These are phyloP conservation scores for Exophiala mesophila DNA, from an alignment of 2,329 filamentous ascomycete species.

Conservation along the genomic window DNA sequence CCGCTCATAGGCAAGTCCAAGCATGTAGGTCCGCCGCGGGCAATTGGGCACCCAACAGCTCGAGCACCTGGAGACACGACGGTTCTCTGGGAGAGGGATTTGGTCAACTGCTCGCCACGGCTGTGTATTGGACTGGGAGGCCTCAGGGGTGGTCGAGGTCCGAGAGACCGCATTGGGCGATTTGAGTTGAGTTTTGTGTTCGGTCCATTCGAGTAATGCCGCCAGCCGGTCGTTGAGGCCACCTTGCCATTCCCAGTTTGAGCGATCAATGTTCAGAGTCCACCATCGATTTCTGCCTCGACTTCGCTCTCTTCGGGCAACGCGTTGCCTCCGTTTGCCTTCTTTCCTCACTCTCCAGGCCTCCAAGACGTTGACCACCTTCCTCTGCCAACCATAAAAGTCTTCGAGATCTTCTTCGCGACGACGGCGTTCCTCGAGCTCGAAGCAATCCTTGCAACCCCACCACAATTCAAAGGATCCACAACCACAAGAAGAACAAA, in stretches of 20 bases:
- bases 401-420: conserved; percentile 12
- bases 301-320: conserved; percentile 3
- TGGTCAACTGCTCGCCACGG: conserved; percentile 16
- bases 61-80: conserved; percentile 15
- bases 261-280: neutral
- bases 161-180: neutral
- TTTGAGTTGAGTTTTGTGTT: conserved; percentile 5
- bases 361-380: conserved; percentile 22
- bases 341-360: conserved; percentile 18
- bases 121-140: neutral
- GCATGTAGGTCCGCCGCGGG: conserved; percentile 10
- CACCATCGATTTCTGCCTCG: neutral
- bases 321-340: conserved; percentile 5
- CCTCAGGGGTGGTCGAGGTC: neutral
- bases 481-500: conserved; percentile 18
- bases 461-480: conserved; percentile 19
- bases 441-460: conserved; percentile 21
- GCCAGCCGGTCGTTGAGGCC: conserved; percentile 11
- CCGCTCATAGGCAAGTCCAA: conserved; percentile 14
- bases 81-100: conserved; percentile 12
- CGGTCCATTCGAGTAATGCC: conserved; percentile 18
- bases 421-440: conserved; percentile 16
- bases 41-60: conserved; percentile 19
- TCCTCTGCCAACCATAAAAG: conserved; percentile 7
- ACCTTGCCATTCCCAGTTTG: conserved; percentile 5